Evolutionary conservation across 371 early-diverging fungal genomes (phyloP).

Genomic region (Rhizomucor miehei): DNA sequence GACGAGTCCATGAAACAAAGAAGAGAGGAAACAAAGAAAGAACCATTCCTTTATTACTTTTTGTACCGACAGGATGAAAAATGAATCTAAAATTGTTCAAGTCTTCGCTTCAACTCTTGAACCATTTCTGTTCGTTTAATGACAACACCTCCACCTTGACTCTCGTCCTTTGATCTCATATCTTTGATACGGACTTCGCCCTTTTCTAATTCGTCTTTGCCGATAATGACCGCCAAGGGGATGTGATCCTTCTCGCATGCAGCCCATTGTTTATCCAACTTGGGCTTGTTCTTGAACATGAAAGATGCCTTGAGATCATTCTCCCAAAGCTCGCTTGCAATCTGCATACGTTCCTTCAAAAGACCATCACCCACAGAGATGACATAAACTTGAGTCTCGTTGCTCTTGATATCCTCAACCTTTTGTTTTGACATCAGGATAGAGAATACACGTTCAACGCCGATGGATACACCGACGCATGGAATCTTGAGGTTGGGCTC

Average conservation of each 20-base stretch:
- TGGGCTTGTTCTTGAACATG: slow-evolving; percentile 91
- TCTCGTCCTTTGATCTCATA: slow-evolving; percentile 65
- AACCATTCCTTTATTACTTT: too few relatives aligned
- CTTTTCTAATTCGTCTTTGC: slow-evolving; percentile 76
- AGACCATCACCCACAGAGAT: slow-evolving; percentile 85
- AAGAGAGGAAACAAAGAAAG: too few relatives aligned
- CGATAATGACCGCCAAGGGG: slow-evolving; percentile 88
- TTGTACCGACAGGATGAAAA: too few relatives aligned
- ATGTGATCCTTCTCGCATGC: slow-evolving; percentile 84
- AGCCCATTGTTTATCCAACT: slow-evolving; percentile 78
- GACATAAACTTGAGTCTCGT: slow-evolving; percentile 87
- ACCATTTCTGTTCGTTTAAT: slow-evolving; percentile 66
- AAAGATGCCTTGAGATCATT: slow-evolving; percentile 77
- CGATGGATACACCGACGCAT: slow-evolving; percentile 98
- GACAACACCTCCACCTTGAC: slow-evolving; percentile 61
- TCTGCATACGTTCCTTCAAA: slow-evolving; percentile 88
- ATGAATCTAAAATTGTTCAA: slow-evolving; percentile 4
- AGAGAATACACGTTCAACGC: slow-evolving; percentile 96
- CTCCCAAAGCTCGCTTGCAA: slow-evolving; percentile 89
- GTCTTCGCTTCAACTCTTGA: slow-evolving; percentile 50
- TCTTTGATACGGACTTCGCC: slow-evolving; percentile 87
- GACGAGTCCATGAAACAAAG: too few relatives aligned
- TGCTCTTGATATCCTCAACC: slow-evolving; percentile 70
- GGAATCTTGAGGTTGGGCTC: slow-evolving; percentile 78
- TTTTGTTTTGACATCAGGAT: slow-evolving; percentile 70